A percentile compares a stretch with the other conserved stretches of the same genome.
These are phyloP conservation scores for Solanum hybrid DNA, from an alignment of 305 asterid species.

Conservation along the genomic window DNA sequence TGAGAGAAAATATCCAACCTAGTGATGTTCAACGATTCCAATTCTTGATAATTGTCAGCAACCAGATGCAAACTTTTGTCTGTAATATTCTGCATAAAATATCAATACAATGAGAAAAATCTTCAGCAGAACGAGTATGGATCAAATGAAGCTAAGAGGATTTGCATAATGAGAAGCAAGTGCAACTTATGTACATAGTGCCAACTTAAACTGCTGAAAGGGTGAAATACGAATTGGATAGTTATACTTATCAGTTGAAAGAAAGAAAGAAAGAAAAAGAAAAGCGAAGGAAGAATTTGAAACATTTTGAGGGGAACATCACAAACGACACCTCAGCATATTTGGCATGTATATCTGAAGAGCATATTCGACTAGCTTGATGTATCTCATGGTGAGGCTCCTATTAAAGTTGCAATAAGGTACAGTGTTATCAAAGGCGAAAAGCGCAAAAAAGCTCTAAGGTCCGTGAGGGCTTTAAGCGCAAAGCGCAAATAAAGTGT, in stretches of 20 bases:
- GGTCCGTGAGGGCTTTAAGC: too few species aligned
- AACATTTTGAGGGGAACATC: not conserved
- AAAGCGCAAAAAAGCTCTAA: too few species aligned
- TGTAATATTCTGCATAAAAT: constrained; percentile 52
- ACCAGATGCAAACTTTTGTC: constrained; percentile 57
- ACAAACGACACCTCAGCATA: not conserved
- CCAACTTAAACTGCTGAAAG: not conserved
- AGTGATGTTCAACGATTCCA: constrained; percentile 69
- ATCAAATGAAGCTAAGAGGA: not conserved
- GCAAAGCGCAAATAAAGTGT: too few species aligned
- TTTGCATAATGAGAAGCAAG: not conserved
- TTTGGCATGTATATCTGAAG: not conserved
- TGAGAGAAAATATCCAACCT: constrained; percentile 32
- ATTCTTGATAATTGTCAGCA: constrained; percentile 51
- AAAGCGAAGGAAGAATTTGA: not conserved
- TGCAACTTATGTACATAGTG: not conserved
- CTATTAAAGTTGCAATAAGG: not conserved
- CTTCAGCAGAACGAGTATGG: not conserved
- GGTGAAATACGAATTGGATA: not conserved
- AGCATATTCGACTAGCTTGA: not conserved
- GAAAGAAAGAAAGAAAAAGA: not conserved
- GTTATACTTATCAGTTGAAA: not conserved
- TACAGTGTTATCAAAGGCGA: too few species aligned
- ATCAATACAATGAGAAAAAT: constrained; percentile 6
- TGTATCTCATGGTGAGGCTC: not conserved